phyloP scores from a whole-genome alignment of 495 filamentous ascomycete genomes.

The Xylaria scruposa region DNA sequence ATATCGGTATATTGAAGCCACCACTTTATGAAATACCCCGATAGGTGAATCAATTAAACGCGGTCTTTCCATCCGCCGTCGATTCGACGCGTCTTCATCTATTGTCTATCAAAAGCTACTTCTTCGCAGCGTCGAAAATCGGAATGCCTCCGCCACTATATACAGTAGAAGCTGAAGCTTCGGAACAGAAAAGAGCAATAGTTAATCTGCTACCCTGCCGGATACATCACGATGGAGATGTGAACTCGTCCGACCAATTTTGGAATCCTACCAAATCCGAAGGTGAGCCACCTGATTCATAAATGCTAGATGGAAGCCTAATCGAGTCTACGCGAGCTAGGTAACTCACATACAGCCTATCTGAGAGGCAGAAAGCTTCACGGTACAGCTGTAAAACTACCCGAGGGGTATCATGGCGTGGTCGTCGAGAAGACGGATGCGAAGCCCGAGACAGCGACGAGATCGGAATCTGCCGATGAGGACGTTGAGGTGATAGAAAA shows the following conservation, averaged over 20 bases:
- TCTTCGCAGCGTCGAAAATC: neutral
- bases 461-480: slow-evolving; percentile 35
- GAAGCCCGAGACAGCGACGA: slow-evolving; percentile 34
- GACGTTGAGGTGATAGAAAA: slow-evolving; percentile 51
- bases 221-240: slow-evolving; percentile 78
- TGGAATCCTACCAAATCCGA: slow-evolving; percentile 66
- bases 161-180: slow-evolving; percentile 26
- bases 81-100: slow-evolving; percentile 15
- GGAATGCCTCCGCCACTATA: slow-evolving; percentile 42
- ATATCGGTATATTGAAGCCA: too few relatives aligned
- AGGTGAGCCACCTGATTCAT: slow-evolving; percentile 27
- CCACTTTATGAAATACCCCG: too few relatives aligned
- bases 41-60: slow-evolving; percentile 6
- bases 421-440: slow-evolving; percentile 45
- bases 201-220: slow-evolving; percentile 86
- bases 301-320: slow-evolving; percentile 12
- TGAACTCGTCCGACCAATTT: slow-evolving; percentile 69
- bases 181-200: slow-evolving; percentile 53
- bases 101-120: neutral
- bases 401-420: slow-evolving; percentile 75
- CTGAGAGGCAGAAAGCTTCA: slow-evolving; percentile 85
- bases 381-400: slow-evolving; percentile 70
- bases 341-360: slow-evolving; percentile 65
- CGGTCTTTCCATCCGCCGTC: neutral
- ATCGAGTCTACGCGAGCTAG: slow-evolving; percentile 27